Evolutionary conservation across 2,329 filamentous ascomycete species (phyloP), one percentile per base, ranked within the genome.

Genomic region (Thielaviopsis euricoi): DNA sequence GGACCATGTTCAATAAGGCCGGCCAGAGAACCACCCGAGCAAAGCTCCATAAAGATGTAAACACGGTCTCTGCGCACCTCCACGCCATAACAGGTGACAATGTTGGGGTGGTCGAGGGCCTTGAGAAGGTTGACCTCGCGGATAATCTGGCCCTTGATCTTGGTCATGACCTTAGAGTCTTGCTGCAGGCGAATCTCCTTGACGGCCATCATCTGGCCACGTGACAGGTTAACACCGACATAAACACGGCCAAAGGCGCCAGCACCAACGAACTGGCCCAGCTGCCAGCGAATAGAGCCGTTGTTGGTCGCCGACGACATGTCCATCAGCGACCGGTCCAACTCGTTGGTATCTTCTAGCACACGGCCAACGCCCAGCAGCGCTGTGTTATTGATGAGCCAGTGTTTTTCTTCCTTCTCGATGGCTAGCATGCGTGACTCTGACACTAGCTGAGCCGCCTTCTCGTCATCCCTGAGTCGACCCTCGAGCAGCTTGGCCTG

Each of bases 11-110:
- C 93, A 49, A 98, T 76, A 56, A 98, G 74, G 55, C 81, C 86
- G 49, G 93, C 90, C 53, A 98, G 76, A 17, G 91, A 97, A 21
- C 93, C 93, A 55, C 93, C 91, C 4, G 89, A 94, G 70, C 93
- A 98, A 71, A 95, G 97, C 70, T 98, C 93, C 93, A 98, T 98
- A 69, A 98, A 98, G 64, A 98, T 96, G 71, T 97, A 98, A n/a
- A 98, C 93, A 67, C 95, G 93, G 75, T 98, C 93, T 62, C 93
- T 82, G 71, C 98, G 93, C 2, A 96, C 93, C 70, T 98, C 93
- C 66, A 98, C 97, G 60, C 93, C 93, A 67, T 93, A 93, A 71
- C 98, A 98, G 10, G 89, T 91, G 22, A 98, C 94, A 61, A 98
- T 88, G 67, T 98, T 98, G 22, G 93, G 93, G 67, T 98, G 93